Evolutionary conservation across 2,329 filamentous ascomycete genomes (phyloP), one percentile per base, ranked within the genome.

Genomic region (Graphilbum sp.): DNA sequence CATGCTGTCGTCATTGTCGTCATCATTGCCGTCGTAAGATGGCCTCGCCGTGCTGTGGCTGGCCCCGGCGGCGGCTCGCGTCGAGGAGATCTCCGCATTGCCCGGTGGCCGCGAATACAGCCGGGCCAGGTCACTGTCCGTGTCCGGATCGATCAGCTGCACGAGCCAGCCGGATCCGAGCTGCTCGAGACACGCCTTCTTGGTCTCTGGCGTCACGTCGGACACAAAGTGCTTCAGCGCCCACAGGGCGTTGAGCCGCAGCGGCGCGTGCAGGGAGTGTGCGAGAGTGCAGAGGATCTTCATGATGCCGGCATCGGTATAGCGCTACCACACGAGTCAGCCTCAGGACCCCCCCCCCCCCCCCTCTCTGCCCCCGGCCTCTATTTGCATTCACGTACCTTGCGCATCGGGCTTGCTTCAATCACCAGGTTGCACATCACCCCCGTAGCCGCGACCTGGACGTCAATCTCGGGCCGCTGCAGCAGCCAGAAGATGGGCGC

Each of bases 391-490:
- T 30, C 31, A 64, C 77, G 63, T 55, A 88, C 84, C 54, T 85
- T 76, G 55, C 84, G 78, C 74, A 95, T 86, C 1, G 90, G 87
- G 52, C 87, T 95, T 49, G 92, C 83, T 45, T 93, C 84, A 34
- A 86, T 66, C 6, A 93, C 71, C 35, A 98, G 59, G 54, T 98
- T 98, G 49, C 79, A 85, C 30, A 92, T 72, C 7, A 80, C 78
- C 27, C 81, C 78, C 0, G 85, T 92, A 6, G 88, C 85, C 35
- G 86, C 85, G 52, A 90, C 78, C 52, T 87, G 80, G 5, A 96
- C 77, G 37, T 88, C 76, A 24, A 84, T 60, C 47, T 90, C 74
- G 7, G 69, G 66, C 54, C 90, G 80, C 41, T 67, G 74, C 45
- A 96, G 65, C 34, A 95, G 72, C 23, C 66, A 64, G 47, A 87